A percentile compares a stretch with the other conserved stretches of the same genome.
These are phyloP conservation scores for Pyrus bretschneideri DNA, from an alignment of 306 rosid species.

Conservation along the genomic window DNA sequence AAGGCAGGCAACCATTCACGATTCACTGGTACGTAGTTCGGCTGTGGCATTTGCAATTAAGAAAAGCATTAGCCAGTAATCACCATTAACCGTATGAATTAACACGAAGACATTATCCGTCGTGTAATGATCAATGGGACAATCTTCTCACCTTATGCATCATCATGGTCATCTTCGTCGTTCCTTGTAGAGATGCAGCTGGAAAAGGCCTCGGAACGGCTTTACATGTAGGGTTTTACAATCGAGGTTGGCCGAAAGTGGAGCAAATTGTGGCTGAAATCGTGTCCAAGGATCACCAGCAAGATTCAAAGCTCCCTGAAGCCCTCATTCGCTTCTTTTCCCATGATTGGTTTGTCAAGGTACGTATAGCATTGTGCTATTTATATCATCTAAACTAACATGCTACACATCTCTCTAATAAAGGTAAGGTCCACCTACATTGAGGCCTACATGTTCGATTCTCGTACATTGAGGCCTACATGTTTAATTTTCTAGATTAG, in stretches of 20 bases:
- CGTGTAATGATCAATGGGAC: background rate
- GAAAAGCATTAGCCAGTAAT: background rate
- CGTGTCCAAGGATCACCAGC: background rate
- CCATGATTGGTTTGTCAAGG: constrained; percentile 76
- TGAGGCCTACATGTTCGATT: no score
- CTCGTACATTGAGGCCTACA: no score
- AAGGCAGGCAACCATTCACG: background rate
- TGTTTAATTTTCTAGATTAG: no score
- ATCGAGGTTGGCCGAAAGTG: constrained; percentile 31
- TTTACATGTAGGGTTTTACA: constrained; percentile 31
- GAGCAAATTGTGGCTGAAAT: constrained; percentile 30
- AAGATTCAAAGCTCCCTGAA: constrained; percentile 27
- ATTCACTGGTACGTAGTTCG: background rate
- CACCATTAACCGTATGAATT: background rate
- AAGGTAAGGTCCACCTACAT: no score
- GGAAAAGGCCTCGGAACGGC: background rate
- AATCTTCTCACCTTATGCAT: constrained; percentile 9
- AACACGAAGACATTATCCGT: background rate
- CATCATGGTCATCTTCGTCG: background rate
- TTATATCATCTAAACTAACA: background rate
- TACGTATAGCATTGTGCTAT: constrained; percentile 3
- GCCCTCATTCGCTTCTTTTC: constrained; percentile 48
- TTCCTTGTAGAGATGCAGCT: constrained; percentile 2
- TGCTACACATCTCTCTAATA: no score
- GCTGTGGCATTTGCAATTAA: background rate